A percentile compares a stretch with the other conserved stretches of the same genome.
Conservation (phyloP, 768 basidiomycete genomes). For the Leccinum disarticulatum region DNA sequence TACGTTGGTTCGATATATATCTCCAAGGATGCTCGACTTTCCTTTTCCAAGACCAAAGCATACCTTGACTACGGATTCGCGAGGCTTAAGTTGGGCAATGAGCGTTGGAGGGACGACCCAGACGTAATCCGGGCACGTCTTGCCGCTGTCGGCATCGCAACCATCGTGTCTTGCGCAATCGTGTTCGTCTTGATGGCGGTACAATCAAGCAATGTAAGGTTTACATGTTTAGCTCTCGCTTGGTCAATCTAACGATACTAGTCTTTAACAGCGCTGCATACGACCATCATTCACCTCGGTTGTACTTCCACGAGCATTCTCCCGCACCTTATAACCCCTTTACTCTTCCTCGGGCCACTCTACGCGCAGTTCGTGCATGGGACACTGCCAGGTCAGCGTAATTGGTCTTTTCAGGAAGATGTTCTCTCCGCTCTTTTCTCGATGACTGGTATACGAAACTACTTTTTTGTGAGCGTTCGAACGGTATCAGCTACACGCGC, state of each 20-base stretch:
- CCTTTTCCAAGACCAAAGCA: constrained; percentile 39
- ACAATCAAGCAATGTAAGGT: constrained; percentile 18
- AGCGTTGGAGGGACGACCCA: constrained; percentile 79
- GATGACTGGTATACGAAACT: constrained; percentile 72
- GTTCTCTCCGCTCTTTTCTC: constrained; percentile 43
- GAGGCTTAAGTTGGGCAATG: constrained; percentile 36
- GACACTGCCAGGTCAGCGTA: constrained; percentile 54
- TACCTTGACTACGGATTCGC: constrained; percentile 27
- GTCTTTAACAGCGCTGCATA: constrained; percentile 23
- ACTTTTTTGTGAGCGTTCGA: constrained; percentile 41
- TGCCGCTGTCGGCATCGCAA: constrained; percentile 63
- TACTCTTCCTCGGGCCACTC: constrained; percentile 78
- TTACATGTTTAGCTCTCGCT: background rate
- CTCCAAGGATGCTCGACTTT: constrained; percentile 60
- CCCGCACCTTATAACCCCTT: constrained; percentile 66
- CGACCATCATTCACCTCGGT: constrained; percentile 44
- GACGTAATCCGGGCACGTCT: constrained; percentile 81
- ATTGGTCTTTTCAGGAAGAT: constrained; percentile 45
- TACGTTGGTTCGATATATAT: constrained; percentile 88
- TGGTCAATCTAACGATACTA: constrained; percentile 12
- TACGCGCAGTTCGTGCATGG: constrained; percentile 49
- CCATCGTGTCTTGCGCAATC: constrained; percentile 51
- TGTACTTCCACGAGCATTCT: constrained; percentile 30
- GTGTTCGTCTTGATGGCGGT: constrained; percentile 47
- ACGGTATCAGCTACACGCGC: background rate